phyloP scores from a whole-genome alignment of 1,284 basidiomycete genomes.

The Omphalotus olearius region DNA sequence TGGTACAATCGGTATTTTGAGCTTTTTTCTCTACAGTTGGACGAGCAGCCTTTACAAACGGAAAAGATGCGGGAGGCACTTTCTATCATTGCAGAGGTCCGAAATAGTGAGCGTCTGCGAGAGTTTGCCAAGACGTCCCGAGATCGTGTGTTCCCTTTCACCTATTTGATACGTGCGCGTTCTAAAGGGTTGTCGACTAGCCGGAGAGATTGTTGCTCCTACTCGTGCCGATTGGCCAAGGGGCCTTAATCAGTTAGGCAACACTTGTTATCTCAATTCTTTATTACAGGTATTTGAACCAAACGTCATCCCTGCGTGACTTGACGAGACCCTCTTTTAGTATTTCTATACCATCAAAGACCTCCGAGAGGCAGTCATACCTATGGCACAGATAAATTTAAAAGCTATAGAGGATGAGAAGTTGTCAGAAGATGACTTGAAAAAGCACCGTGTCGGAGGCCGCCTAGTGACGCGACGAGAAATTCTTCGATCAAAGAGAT shows the following conservation, averaged over 20 bases:
- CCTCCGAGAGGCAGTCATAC: constrained; percentile 71
- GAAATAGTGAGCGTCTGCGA: constrained; percentile 69
- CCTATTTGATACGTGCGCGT: not conserved
- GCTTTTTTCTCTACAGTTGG: constrained; percentile 41
- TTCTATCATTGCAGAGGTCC: constrained; percentile 62
- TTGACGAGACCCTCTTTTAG: constrained; percentile 31
- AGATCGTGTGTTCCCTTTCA: constrained; percentile 55
- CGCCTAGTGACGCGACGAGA: constrained; percentile 77
- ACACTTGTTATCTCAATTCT: constrained; percentile 92
- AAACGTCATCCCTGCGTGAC: constrained; percentile 9
- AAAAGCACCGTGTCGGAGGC: constrained; percentile 82
- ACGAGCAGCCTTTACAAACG: constrained; percentile 61
- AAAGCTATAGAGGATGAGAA: constrained; percentile 64
- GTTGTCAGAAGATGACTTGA: constrained; percentile 73
- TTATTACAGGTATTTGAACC: constrained; percentile 56
- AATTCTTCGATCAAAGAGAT: constrained; percentile 79
- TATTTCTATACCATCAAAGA: constrained; percentile 96
- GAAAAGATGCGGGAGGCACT: constrained; percentile 68
- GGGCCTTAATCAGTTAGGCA: constrained; percentile 89
- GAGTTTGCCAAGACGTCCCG: constrained; percentile 61
- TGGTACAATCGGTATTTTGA: not conserved
- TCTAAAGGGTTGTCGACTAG: constrained; percentile 29
- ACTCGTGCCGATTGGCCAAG: constrained; percentile 70
- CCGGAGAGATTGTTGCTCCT: constrained; percentile 52
- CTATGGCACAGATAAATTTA: constrained; percentile 51